A percentile compares a stretch with the other conserved stretches of the same genome.
Conservation (phyloP, 225 moss, liverwort and hornwort species). For the Neckera pumila region DNA sequence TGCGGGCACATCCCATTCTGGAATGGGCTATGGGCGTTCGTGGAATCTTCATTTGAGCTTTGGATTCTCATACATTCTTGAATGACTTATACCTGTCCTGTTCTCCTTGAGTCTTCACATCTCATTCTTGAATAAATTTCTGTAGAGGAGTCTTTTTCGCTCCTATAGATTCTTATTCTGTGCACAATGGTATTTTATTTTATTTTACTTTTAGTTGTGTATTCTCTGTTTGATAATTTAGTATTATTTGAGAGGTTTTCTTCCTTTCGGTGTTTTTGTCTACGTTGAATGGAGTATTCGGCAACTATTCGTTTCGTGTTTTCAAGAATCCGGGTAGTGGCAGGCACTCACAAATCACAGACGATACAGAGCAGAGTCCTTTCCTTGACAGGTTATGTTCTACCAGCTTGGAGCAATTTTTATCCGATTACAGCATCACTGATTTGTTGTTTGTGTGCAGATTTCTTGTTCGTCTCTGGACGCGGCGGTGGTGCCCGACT, state of each 20-base stretch:
- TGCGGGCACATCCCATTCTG: not conserved
- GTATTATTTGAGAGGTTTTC: not conserved
- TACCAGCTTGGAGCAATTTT: no score
- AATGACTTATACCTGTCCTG: accelerated
- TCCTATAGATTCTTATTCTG: not conserved
- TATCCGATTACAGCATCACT: not conserved
- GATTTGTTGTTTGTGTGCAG: constrained; percentile 13
- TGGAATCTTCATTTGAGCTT: not conserved
- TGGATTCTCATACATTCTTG: not conserved
- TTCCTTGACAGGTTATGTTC: not conserved
- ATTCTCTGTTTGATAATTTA: not conserved
- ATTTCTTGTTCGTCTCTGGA: constrained; percentile 88
- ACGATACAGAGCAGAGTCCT: not conserved
- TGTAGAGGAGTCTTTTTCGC: not conserved
- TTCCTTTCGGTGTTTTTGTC: not conserved
- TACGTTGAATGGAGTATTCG: not conserved
- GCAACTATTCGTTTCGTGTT: not conserved
- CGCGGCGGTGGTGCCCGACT: constrained; percentile 80
- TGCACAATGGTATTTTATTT: not conserved
- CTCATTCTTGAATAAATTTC: not conserved
- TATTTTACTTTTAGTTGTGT: not conserved
- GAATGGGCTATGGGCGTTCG: accelerated
- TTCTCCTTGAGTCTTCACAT: not conserved
- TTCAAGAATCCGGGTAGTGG: not conserved
- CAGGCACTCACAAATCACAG: not conserved